Conservation (phyloP, 768 basidiomycete genomes). For the Mycena alexandri region DNA sequence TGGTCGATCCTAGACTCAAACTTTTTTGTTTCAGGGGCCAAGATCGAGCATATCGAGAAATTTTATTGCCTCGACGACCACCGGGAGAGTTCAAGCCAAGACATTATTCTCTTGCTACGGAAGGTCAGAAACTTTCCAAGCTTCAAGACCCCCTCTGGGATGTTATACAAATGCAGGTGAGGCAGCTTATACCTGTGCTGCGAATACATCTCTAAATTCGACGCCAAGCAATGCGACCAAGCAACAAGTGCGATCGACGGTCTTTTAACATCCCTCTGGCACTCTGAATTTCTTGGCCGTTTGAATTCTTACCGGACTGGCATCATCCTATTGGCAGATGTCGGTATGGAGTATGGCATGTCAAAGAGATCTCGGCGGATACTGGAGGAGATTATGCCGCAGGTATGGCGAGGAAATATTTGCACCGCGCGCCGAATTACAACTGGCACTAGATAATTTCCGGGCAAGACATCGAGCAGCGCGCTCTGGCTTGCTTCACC, state of each 20-base stretch:
- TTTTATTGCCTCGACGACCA: slow-evolving; percentile 71
- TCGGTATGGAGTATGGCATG: slow-evolving; percentile 84
- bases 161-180: slow-evolving; percentile 60
- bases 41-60: slow-evolving; percentile 72
- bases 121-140: slow-evolving; percentile 54
- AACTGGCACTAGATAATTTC: slow-evolving; percentile 64
- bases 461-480: slow-evolving; percentile 81
- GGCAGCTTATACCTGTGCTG: slow-evolving; percentile 31
- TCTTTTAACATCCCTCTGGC: slow-evolving; percentile 80
- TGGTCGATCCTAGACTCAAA: slow-evolving; percentile 5
- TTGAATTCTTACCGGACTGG: slow-evolving; percentile 76
- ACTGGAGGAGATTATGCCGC: slow-evolving; percentile 85
- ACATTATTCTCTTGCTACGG: slow-evolving; percentile 66
- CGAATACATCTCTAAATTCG: slow-evolving; percentile 17
- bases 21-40: slow-evolving; percentile 65
- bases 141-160: slow-evolving; percentile 61
- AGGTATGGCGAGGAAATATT: slow-evolving; percentile 58
- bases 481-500: slow-evolving; percentile 80
- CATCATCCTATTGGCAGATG: slow-evolving; percentile 80
- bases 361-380: slow-evolving; percentile 72
- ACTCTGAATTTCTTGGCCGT: slow-evolving; percentile 82
- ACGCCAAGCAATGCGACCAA: slow-evolving; percentile 71
- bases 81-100: slow-evolving; percentile 65
- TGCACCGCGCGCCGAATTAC: not conserved
- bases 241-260: slow-evolving; percentile 72